Evolutionary conservation across 225 moss, liverwort and hornwort species (phyloP), one percentile per base, ranked within the genome.

Genomic region (Sphagnum contortum): DNA sequence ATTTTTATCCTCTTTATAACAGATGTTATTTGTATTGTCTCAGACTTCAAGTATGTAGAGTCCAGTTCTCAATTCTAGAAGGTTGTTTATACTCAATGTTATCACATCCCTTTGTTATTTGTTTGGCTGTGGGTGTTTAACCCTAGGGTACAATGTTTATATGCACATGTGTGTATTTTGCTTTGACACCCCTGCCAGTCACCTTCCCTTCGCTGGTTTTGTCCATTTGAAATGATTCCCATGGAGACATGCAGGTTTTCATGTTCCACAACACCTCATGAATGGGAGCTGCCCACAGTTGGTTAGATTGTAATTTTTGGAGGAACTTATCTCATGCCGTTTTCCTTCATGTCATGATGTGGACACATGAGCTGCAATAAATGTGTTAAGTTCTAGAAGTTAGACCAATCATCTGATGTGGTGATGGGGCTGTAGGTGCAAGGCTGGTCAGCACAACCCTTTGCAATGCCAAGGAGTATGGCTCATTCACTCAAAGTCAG

Each of bases 251-350:
- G 29, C 29, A 29, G 29, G 4, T 66, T 4, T 80, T 75, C 87
- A 89, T 87, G 81, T 57, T 71, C 12, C 61, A 70, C 48, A 69
- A 66, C 48, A 87, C 72, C 71, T 55, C 76, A 70, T 71, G 72
- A 81, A 60, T 73, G 62, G 57, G 72, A 68, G 73, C 64, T 68
- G 75, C 71, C 71, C 75, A 59, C 78, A 75, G 61, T 62, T 62
- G 53, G 12, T 57, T 29, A 61, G 57, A 77, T 47, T 46, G 63
- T 74, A 74, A 60, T 57, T 68, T 67, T 71, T 69, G 78, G 78
- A 66, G 75, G 70, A 69, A 46, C 72, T 79, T 70, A 72, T 78
- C 74, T 77, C 72, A 64, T 73, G 70, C 70, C 81, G 70, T 70
- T 70, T 77, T 71, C 71, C 82, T 64, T 84, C 70, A 67, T 75